phyloP scores from a whole-genome alignment of 192 early-diverging fungal species.

The Geranomyces variabilis region DNA sequence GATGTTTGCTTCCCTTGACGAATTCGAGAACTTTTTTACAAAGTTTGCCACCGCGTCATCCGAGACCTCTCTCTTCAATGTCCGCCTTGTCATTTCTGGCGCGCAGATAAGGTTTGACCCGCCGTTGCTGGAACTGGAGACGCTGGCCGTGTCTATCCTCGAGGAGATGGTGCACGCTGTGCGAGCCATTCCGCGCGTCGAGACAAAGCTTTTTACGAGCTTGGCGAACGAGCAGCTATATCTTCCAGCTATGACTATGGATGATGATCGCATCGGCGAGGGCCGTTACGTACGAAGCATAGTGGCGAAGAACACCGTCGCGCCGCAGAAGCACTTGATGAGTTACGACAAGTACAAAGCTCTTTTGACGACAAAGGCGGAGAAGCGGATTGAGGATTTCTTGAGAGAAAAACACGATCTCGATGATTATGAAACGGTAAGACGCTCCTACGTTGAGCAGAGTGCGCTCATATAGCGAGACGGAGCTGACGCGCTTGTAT shows the following conservation, averaged over 20 bases:
- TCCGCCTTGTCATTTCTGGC: conserved; percentile 57
- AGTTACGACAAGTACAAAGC: conserved; percentile 67
- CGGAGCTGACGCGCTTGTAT: too few species aligned
- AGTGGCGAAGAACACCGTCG: conserved; percentile 59
- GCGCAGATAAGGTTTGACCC: conserved; percentile 67
- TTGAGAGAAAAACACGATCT: conserved; percentile 65
- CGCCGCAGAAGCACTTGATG: conserved; percentile 63
- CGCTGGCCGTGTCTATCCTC: conserved; percentile 52
- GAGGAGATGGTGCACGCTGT: conserved; percentile 60
- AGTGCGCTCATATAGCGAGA: too few species aligned
- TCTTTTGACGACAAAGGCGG: conserved; percentile 64
- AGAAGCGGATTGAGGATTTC: conserved; percentile 68
- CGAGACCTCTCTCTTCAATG: conserved; percentile 54
- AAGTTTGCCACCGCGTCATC: conserved; percentile 48
- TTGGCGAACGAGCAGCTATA: conserved; percentile 46
- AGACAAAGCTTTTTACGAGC: conserved; percentile 63
- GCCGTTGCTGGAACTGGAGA: conserved; percentile 58
- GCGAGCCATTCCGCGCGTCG: conserved; percentile 61
- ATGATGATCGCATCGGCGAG: conserved; percentile 61
- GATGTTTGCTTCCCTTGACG: conserved; percentile 48
- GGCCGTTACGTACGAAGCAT: conserved; percentile 55
- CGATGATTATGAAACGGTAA: conserved; percentile 61
- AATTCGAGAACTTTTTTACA: conserved; percentile 60
- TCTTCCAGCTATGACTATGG: conserved; percentile 53
- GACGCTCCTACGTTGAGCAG: not conserved